These are phyloP conservation scores for Colletotrichum aenigma DNA, from an alignment of 2,329 filamentous ascomycete species.

Conservation along the genomic window DNA sequence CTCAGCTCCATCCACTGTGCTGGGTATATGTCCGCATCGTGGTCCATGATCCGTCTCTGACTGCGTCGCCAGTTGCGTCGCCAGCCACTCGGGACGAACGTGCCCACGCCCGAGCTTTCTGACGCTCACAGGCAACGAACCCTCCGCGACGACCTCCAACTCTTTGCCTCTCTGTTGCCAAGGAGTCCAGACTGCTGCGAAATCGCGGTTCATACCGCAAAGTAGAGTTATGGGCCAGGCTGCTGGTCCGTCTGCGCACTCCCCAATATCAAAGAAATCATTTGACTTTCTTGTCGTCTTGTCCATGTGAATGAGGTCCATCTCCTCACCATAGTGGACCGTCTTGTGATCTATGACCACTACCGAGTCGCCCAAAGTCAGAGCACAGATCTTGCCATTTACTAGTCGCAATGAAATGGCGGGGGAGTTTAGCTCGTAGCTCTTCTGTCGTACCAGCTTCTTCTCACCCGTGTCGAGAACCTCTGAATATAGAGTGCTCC, in stretches of 20 bases:
- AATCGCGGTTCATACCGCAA: constrained; percentile 48
- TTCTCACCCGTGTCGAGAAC: constrained; percentile 55
- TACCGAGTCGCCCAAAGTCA: constrained; percentile 60
- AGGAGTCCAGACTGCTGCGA: constrained; percentile 57
- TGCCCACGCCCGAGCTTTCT: constrained; percentile 58
- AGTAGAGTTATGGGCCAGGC: constrained; percentile 49
- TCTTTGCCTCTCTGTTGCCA: constrained; percentile 43
- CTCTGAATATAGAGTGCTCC: constrained; percentile 60
- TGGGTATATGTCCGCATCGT: constrained; percentile 48
- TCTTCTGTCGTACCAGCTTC: constrained; percentile 51
- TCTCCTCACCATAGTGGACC: constrained; percentile 35
- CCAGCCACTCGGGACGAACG: constrained; percentile 58
- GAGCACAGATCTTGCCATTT: constrained; percentile 51
- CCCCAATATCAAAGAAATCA: constrained; percentile 52
- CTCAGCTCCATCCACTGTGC: constrained; percentile 50
- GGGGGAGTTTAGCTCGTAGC: constrained; percentile 55
- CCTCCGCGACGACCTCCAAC: constrained; percentile 58
- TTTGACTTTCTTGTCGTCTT: constrained; percentile 44
- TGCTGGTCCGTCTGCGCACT: constrained; percentile 26
- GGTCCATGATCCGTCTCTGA: constrained; percentile 27
- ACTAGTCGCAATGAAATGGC: constrained; percentile 54
- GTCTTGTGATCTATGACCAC: constrained; percentile 55
- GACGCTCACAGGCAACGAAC: constrained; percentile 59
- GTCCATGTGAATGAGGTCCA: constrained; percentile 50
- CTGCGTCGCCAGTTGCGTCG: constrained; percentile 10